Evolutionary conservation across 371 early-diverging fungal genomes (phyloP).

Genomic region (Mortierella sp.): DNA sequence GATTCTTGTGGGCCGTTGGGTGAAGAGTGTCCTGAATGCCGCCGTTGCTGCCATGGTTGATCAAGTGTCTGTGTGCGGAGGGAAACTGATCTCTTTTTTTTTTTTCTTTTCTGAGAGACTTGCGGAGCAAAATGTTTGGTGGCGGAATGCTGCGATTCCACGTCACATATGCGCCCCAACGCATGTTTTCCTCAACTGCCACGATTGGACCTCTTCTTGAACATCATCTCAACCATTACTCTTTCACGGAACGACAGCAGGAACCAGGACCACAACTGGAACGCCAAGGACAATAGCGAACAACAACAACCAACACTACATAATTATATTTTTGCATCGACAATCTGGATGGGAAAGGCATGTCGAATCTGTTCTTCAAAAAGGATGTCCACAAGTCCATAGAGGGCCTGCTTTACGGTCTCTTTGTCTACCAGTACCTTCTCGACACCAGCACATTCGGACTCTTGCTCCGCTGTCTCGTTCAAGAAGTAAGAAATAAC

Average conservation of each 20-base stretch:
- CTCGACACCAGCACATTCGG: conserved; percentile 49
- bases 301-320: not conserved
- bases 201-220: not conserved
- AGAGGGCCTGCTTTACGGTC: conserved; percentile 40
- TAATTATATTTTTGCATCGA: conserved; percentile 1
- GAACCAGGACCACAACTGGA: not conserved
- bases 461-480: conserved; percentile 26
- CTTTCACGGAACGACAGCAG: not conserved
- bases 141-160: not conserved
- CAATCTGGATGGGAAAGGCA: not conserved
- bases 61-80: not conserved
- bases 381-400: conserved; percentile 53
- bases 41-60: conserved; percentile 19
- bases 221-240: not conserved
- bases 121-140: conserved; percentile 11
- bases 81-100: conserved; percentile 4
- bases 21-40: conserved; percentile 18
- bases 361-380: conserved; percentile 39
- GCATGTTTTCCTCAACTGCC: not conserved
- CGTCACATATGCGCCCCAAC: conserved; percentile 2
- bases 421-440: conserved; percentile 51
- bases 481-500: conserved; percentile 41
- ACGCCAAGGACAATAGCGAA: not conserved
- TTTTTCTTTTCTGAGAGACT: not conserved
- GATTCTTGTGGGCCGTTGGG: not conserved